phyloP scores from a whole-genome alignment of 352 stramenopile genomes.

The Phytophthora litchii region DNA sequence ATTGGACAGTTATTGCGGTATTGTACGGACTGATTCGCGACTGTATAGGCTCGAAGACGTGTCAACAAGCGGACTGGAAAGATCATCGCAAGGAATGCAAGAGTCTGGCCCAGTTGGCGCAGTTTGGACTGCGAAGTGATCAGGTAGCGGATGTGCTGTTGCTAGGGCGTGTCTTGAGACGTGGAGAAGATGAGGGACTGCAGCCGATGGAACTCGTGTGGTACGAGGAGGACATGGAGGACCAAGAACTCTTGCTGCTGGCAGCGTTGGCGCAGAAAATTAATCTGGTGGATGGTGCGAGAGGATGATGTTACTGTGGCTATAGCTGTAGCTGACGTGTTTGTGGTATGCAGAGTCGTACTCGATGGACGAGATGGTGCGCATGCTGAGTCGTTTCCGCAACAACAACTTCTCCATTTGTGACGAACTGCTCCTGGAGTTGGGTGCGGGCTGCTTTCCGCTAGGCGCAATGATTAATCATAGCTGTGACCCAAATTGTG shows the following conservation, averaged over 20 bases:
- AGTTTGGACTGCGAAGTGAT: conserved; percentile 38
- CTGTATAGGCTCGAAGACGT: conserved; percentile 57
- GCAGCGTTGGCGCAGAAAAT: conserved; percentile 56
- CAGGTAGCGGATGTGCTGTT: conserved; percentile 65
- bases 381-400: conserved; percentile 74
- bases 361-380: conserved; percentile 48
- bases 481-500: conserved; percentile 73
- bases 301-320: not conserved
- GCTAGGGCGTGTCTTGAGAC: conserved; percentile 55
- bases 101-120: conserved; percentile 43
- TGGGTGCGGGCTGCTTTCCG: conserved; percentile 67
- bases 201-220: conserved; percentile 54
- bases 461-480: conserved; percentile 82
- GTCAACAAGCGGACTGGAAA: conserved; percentile 70
- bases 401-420: conserved; percentile 86
- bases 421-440: conserved; percentile 59
- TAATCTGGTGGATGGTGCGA: conserved; percentile 47
- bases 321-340: conserved; percentile 1
- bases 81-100: conserved; percentile 74
- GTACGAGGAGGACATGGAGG: conserved; percentile 54
- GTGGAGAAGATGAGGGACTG: conserved; percentile 7
- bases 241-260: conserved; percentile 60
- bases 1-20: not conserved
- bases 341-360: conserved; percentile 19
- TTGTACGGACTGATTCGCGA: not conserved